Conservation (phyloP, 495 filamentous ascomycete genomes). For the Daldinia childiae region DNA sequence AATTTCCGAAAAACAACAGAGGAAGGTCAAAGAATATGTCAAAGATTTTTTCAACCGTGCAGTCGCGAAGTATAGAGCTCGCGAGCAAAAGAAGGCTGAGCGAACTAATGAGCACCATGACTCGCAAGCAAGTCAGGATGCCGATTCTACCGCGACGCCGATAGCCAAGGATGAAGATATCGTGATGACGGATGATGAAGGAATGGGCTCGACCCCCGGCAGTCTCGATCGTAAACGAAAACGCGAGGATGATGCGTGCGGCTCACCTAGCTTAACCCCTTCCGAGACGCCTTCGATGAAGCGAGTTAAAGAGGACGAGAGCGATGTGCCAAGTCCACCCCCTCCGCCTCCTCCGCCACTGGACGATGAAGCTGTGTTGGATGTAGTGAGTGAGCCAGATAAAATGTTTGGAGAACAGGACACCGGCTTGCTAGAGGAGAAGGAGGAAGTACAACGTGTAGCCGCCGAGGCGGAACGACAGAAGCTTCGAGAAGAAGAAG, state of each 20-base stretch:
- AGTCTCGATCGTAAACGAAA: constrained; percentile 69
- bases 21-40: constrained; percentile 81
- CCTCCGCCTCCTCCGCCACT: constrained; percentile 57
- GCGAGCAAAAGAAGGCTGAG: constrained; percentile 72
- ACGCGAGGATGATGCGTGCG: constrained; percentile 56
- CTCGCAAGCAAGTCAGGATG: constrained; percentile 40
- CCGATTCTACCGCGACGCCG: constrained; percentile 46
- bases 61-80: constrained; percentile 73
- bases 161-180: constrained; percentile 52
- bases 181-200: constrained; percentile 68
- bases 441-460: constrained; percentile 54
- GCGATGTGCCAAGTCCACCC: constrained; percentile 43
- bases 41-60: constrained; percentile 88
- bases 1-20: constrained; percentile 79
- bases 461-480: constrained; percentile 53
- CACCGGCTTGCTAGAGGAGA: constrained; percentile 48
- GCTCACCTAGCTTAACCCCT: constrained; percentile 46
- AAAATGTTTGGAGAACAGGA: constrained; percentile 56
- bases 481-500: constrained; percentile 43
- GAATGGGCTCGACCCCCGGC: constrained; percentile 51
- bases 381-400: constrained; percentile 50
- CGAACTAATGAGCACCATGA: constrained; percentile 45
- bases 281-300: constrained; percentile 60
- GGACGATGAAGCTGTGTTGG: constrained; percentile 42
- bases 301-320: constrained; percentile 59